A percentile compares a stretch with the other conserved stretches of the same genome.
Conservation (phyloP, 495 filamentous ascomycete species). For the Aspergillus biplanus region DNA sequence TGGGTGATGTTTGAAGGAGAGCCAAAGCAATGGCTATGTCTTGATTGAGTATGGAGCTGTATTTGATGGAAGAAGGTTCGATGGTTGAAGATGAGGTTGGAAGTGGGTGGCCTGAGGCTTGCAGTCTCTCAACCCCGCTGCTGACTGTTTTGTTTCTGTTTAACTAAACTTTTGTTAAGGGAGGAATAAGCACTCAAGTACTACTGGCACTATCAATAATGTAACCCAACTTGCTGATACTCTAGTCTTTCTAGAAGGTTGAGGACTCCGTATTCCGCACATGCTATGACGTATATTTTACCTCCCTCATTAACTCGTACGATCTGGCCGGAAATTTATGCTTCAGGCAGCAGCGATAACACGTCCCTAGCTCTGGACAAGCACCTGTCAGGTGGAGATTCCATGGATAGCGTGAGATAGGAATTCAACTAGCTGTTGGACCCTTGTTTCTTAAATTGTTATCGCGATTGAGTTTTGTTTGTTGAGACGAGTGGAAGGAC, state of each 20-base stretch:
- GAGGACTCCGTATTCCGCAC: too few relatives aligned
- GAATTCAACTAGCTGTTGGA: background rate
- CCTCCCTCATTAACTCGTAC: background rate
- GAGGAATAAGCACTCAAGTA: too few relatives aligned
- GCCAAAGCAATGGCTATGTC: too few relatives aligned
- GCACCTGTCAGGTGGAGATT: background rate
- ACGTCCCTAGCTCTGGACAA: background rate
- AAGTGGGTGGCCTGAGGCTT: too few relatives aligned
- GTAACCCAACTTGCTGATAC: too few relatives aligned
- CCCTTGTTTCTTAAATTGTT: background rate
- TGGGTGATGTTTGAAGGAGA: background rate
- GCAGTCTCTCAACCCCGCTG: too few relatives aligned
- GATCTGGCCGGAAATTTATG: background rate
- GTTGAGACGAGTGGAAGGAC: background rate
- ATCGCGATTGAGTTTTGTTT: background rate
- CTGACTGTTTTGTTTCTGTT: too few relatives aligned
- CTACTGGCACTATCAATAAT: too few relatives aligned
- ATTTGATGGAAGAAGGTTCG: background rate
- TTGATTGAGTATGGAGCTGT: background rate
- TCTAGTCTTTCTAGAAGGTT: too few relatives aligned
- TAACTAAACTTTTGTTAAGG: too few relatives aligned
- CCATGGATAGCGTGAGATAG: constrained; percentile 7
- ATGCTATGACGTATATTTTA: background rate
- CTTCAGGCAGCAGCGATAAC: background rate
- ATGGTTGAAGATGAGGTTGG: too few relatives aligned